Percentiles rank a stretch among this genome's conserved stretches.
Conservation (phyloP, 768 basidiomycete genomes). For the Kwoniella dendrophila region DNA sequence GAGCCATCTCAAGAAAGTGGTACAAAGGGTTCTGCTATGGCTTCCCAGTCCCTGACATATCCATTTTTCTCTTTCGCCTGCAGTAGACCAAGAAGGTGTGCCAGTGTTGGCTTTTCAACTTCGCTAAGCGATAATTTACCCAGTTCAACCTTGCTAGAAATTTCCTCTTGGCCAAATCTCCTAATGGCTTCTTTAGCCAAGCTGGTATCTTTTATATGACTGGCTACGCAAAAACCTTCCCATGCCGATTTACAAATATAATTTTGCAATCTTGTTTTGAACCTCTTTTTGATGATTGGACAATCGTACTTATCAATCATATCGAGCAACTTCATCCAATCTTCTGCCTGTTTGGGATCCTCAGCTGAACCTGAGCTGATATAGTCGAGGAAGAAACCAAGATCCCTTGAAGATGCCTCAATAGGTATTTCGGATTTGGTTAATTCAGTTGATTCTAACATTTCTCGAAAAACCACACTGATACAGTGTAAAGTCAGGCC, state of each 20-base stretch:
- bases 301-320: background rate
- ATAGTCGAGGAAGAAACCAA: background rate
- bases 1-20: background rate
- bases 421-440: background rate
- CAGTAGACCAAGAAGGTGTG: background rate
- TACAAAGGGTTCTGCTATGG: background rate
- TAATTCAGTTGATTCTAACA: background rate
- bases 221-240: slow-evolving; percentile 5
- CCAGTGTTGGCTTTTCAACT: background rate
- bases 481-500: no score
- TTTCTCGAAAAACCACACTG: slow-evolving; percentile 3
- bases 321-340: background rate
- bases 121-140: background rate
- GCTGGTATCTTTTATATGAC: slow-evolving; percentile 1
- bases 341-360: background rate
- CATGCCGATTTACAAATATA: background rate
- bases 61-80: background rate
- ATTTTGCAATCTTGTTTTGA: background rate
- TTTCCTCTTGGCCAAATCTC: background rate
- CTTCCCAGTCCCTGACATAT: background rate
- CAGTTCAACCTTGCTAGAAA: background rate
- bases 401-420: background rate
- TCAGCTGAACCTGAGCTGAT: background rate
- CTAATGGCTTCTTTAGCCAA: background rate
- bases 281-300: background rate